Percentiles rank a stretch among this genome's conserved stretches.
Evolutionary conservation across 768 basidiomycete genomes (phyloP).

Genomic region (Xerocomellus intermedius): DNA sequence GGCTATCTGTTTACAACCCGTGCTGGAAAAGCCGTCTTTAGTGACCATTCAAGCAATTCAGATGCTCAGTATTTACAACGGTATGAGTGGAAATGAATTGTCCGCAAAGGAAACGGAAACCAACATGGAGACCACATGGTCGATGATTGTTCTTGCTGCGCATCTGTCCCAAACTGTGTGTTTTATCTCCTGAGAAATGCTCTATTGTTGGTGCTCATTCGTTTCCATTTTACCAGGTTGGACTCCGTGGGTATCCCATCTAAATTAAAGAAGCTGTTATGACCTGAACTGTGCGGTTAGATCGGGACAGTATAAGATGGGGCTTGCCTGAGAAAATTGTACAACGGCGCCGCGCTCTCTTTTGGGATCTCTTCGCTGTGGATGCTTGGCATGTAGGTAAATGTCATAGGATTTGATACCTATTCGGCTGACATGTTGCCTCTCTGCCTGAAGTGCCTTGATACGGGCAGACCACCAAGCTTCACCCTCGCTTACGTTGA

Average conservation of each 20-base stretch:
- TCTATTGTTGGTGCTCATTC: conserved; percentile 11
- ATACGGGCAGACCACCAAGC: conserved; percentile 68
- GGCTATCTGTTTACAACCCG: conserved; percentile 63
- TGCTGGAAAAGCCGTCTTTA: conserved; percentile 68
- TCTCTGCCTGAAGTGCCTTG: conserved; percentile 49
- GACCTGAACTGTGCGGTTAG: conserved; percentile 27
- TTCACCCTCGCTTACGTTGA: conserved; percentile 67
- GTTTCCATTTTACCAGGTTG: conserved; percentile 45
- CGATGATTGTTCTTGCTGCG: conserved; percentile 58
- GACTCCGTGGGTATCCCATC: conserved; percentile 54
- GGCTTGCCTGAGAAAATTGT: conserved; percentile 60
- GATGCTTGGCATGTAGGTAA: conserved; percentile 63
- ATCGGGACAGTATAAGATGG: conserved; percentile 68
- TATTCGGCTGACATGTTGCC: conserved; percentile 8
- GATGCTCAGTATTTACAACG: conserved; percentile 66
- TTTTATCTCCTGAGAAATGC: conserved; percentile 12
- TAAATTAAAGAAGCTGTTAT: conserved; percentile 6
- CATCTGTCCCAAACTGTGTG: conserved; percentile 66
- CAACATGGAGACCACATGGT: conserved; percentile 74
- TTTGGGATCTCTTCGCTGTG: conserved; percentile 77
- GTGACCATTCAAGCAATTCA: conserved; percentile 71
- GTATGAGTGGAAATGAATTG: conserved; percentile 64
- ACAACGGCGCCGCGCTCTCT: conserved; percentile 61
- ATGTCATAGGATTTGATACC: neutral
- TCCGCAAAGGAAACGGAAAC: conserved; percentile 60